A percentile compares a stretch with the other conserved stretches of the same genome.
phyloP scores from a whole-genome alignment of 2,329 filamentous ascomycete genomes.

The Trichoderma endophyticum region DNA sequence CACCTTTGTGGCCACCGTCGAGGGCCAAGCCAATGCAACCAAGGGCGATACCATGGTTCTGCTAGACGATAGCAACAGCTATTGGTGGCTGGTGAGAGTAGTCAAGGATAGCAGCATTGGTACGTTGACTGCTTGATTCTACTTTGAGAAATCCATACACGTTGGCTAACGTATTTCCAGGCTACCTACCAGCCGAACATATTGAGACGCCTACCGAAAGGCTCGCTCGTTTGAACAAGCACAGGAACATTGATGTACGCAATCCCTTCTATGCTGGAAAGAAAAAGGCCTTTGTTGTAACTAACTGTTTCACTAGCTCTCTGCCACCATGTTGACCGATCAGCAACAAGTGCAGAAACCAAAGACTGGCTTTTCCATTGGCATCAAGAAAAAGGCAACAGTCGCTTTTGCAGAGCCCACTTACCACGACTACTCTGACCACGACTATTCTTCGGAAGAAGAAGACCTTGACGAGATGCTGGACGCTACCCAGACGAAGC shows the following conservation, averaged over 20 bases:
- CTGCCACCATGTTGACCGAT: constrained; percentile 61
- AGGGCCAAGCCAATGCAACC: constrained; percentile 95
- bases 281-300: neutral
- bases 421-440: constrained; percentile 83
- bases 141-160: neutral
- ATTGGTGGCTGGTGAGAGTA: constrained; percentile 98
- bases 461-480: constrained; percentile 48
- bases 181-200: constrained; percentile 94
- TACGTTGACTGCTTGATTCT: constrained; percentile 32
- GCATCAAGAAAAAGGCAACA: constrained; percentile 72
- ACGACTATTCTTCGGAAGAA: constrained; percentile 81
- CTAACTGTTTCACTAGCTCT: constrained; percentile 43
- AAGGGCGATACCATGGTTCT: constrained; percentile 99
- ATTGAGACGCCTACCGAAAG: constrained; percentile 97
- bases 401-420: constrained; percentile 83
- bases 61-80: constrained; percentile 97
- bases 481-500: constrained; percentile 29
- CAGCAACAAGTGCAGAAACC: constrained; percentile 63
- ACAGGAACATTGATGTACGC: constrained; percentile 92
- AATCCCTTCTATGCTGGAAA: constrained; percentile 12
- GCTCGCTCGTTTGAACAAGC: constrained; percentile 90
- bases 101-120: constrained; percentile 96
- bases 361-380: constrained; percentile 67
- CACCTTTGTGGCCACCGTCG: constrained; percentile 95
- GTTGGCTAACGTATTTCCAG: constrained; percentile 42